A percentile compares a stretch with the other conserved stretches of the same genome.
phyloP scores from a whole-genome alignment of 2,329 filamentous ascomycete species.

The Diplodia scrobiculata region DNA sequence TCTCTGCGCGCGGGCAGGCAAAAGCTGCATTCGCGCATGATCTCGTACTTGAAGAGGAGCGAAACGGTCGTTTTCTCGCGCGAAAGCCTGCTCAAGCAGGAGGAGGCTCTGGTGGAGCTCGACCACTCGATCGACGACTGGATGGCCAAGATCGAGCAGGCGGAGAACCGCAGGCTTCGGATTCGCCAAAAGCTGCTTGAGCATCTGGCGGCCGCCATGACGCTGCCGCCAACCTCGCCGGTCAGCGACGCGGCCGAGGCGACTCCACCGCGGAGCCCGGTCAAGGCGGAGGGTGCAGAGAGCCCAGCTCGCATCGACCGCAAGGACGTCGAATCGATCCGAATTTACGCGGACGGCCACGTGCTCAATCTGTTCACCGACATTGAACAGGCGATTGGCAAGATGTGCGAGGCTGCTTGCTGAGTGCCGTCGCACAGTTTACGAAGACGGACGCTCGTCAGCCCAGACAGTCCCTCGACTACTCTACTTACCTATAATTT shows the following conservation, averaged over 20 bases:
- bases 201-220: conserved; percentile 70
- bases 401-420: conserved; percentile 44
- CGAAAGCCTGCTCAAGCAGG: conserved; percentile 75
- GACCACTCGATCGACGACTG: conserved; percentile 79
- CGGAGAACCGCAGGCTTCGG: conserved; percentile 73
- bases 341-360: conserved; percentile 49
- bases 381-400: conserved; percentile 47
- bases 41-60: conserved; percentile 72
- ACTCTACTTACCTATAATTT: conserved; percentile 20
- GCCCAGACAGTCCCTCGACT: conserved; percentile 2
- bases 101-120: conserved; percentile 75
- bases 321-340: conserved; percentile 48
- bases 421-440: not conserved
- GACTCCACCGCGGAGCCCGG: conserved; percentile 46
- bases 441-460: not conserved
- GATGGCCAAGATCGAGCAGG: conserved; percentile 76
- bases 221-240: conserved; percentile 8
- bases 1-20: conserved; percentile 74
- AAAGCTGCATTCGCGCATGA: conserved; percentile 75
- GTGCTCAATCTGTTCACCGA: conserved; percentile 48
- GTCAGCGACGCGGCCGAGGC: conserved; percentile 40
- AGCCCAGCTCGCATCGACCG: conserved; percentile 41
- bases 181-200: conserved; percentile 79
- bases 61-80: conserved; percentile 71
- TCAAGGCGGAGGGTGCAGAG: conserved; percentile 43